Evolutionary conservation across 371 early-diverging fungal species (phyloP).

Genomic region (Actinomortierella wolfii): DNA sequence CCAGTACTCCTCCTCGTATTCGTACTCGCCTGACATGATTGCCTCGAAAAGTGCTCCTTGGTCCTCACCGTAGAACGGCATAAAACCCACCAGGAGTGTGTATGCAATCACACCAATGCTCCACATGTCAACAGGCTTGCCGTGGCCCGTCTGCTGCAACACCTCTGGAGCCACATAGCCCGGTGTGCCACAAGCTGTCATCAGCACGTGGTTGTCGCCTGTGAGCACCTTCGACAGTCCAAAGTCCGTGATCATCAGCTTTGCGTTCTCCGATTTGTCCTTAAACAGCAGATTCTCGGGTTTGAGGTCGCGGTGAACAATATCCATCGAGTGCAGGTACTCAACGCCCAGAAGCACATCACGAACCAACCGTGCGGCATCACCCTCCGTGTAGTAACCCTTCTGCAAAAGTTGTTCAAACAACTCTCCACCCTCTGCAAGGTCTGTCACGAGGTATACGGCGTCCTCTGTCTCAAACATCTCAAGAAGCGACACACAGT

Average conservation of each 20-base stretch:
- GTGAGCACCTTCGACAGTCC: conserved; percentile 79
- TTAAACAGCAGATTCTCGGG: conserved; percentile 81
- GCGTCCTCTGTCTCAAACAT: conserved; percentile 79
- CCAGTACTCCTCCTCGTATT: conserved; percentile 85
- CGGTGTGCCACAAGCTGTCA: conserved; percentile 85
- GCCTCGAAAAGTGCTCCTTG: conserved; percentile 59
- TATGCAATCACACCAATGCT: conserved; percentile 89
- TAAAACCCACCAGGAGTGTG: conserved; percentile 82
- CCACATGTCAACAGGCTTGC: conserved; percentile 86
- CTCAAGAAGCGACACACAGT: conserved; percentile 81
- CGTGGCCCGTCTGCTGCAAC: conserved; percentile 69
- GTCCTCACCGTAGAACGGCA: conserved; percentile 85
- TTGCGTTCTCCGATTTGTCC: conserved; percentile 54
- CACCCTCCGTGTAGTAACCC: conserved; percentile 81
- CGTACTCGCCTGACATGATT: conserved; percentile 69
- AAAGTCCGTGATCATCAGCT: conserved; percentile 79
- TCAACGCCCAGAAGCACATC: conserved; percentile 81
- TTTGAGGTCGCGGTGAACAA: conserved; percentile 88
- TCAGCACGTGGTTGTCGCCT: conserved; percentile 64
- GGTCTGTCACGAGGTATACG: conserved; percentile 84
- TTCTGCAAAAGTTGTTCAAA: conserved; percentile 81
- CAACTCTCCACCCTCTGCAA: conserved; percentile 87
- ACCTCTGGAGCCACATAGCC: conserved; percentile 92
- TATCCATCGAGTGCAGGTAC: conserved; percentile 78
- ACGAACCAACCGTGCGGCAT: conserved; percentile 66